Base-by-base conservation (phyloP, 805 yeast species). In the Wickerhamiella alocasiicola region DNA sequence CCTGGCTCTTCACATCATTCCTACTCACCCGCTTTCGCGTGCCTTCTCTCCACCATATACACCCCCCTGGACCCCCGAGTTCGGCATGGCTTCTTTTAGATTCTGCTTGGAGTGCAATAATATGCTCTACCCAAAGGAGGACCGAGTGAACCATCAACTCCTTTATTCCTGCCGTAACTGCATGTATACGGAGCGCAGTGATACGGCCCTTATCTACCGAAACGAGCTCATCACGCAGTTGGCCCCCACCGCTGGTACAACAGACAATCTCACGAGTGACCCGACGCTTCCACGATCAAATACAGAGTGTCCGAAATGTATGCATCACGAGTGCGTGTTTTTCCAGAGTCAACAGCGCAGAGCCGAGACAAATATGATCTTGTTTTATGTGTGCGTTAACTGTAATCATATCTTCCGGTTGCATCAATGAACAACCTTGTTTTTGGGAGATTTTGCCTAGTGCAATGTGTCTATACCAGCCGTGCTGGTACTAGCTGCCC, bases 221-320 rank as follows among this genome's bases (percentile, higher is more conserved):
- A 94, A 91, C 60, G 97, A 91, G 63, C 70, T 88, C 63, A 80
- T 84, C 49, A 75, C 96, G 11, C 80, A 81, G 53, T 83, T 88
- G 49, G 95, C 61, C 55, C 96, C 83, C 57, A 88, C 95, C 2
- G 97, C 97, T 1, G 97, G 97, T 53, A 94, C 82, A 41, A 94
- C 91, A 29, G 87, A 82, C 57, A 97, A 88, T 60, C 81, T 91
- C 49, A 96, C 95, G 1, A 69, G 78, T 18, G 99, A 91, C 61
- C 97, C 97, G n/a, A 91, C 98, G 2, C 76, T 91, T 56, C 99
- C 99, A 42, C 70, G 96, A 49, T 81, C 95, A 1, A 91, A 88
- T 59, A 82, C 82, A 56, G 87, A 81, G 53, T 91, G 99, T 61
- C 95, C 96, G 3, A 69, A 71, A 41, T 91, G 99, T 62, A 78